These are phyloP conservation scores for Chaetomium sp. DNA, from an alignment of 2,329 filamentous ascomycete genomes.

Conservation along the genomic window DNA sequence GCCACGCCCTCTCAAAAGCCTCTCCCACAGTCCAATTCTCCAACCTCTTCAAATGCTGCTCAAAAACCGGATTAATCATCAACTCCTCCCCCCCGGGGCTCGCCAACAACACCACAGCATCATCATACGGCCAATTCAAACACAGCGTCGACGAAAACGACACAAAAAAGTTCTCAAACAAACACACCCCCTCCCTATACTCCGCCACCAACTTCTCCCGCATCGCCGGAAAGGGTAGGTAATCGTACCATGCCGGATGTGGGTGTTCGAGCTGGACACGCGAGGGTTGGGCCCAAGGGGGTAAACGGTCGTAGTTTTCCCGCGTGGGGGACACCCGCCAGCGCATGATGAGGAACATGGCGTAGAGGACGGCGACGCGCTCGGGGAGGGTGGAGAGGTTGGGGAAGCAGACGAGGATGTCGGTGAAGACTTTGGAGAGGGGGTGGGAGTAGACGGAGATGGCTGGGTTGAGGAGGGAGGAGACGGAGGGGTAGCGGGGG, in stretches of 20 bases:
- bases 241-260: slow-evolving; percentile 78
- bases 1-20: slow-evolving; percentile 60
- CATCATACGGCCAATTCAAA: slow-evolving; percentile 80
- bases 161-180: slow-evolving; percentile 77
- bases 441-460: slow-evolving; percentile 61
- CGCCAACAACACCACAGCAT: slow-evolving; percentile 60
- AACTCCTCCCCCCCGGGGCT: slow-evolving; percentile 56
- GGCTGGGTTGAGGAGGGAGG: slow-evolving; percentile 67
- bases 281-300: slow-evolving; percentile 63
- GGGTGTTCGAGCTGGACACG: slow-evolving; percentile 57
- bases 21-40: slow-evolving; percentile 78
- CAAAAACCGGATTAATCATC: slow-evolving; percentile 80
- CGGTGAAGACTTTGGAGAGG: slow-evolving; percentile 76
- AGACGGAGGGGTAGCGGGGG: slow-evolving; percentile 73
- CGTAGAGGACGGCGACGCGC: slow-evolving; percentile 72
- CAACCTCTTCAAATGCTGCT: slow-evolving; percentile 66
- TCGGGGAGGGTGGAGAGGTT: slow-evolving; percentile 73
- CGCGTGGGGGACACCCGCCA: slow-evolving; percentile 77
- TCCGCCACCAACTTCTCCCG: slow-evolving; percentile 57
- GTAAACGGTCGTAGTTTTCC: slow-evolving; percentile 73
- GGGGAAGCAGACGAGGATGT: slow-evolving; percentile 78
- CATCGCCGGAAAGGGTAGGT: slow-evolving; percentile 72
- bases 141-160: slow-evolving; percentile 70
- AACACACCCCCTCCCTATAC: slow-evolving; percentile 44
- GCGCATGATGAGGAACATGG: slow-evolving; percentile 81